Base-by-base conservation (phyloP, 495 filamentous ascomycete species). In the Penicillium waksmanii region DNA sequence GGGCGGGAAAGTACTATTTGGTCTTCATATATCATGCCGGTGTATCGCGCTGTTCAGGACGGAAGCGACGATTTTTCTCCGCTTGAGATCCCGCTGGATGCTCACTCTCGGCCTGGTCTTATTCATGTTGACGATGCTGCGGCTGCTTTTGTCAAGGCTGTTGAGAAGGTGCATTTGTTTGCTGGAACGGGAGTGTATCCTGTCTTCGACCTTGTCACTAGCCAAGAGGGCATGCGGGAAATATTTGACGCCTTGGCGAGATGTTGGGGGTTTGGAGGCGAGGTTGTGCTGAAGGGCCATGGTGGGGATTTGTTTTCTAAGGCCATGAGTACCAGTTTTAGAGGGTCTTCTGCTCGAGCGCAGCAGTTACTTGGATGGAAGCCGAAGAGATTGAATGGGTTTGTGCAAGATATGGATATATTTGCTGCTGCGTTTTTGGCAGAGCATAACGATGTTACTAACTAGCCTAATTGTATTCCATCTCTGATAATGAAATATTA, bases 331-430 rank as follows among this genome's bases (percentile, higher is more conserved):
- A 44, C 55, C n/a, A 62, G 23, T 36, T 58, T 63, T 27, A 51
- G 61, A 19, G 56, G 61, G 4, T 53, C 55, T 11, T 54, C 61
- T 36, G 51, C 34, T 19, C 35, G 61, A 21, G 61, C 61, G 12
- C 51, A 53, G 34, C 84, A 86, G 68, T 72, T 84, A 56, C 69
- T 89, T 1, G 81, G 75, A 0, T 89, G 85, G 86, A 63, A 68
- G 51, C 80, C 86, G 3, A 80, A 74, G 62, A 69, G 73, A 13
- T 13, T 25, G 17, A 43, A 50, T 38, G 58, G 58, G 2, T 61
- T 46, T 7, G 58, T 61, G 23, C 46, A 52, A 23, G 58, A 61
- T 33, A 56, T 61, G 31, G 47, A 56, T 52, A 44, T 56, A 18
- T 61, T 49, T 51, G 58, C 58, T 2, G 58, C 36, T 50, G 46